A percentile compares a stretch with the other conserved stretches of the same genome.
Evolutionary conservation across 2,329 filamentous ascomycete species (phyloP).

Genomic region (Aspergillus tamarii): DNA sequence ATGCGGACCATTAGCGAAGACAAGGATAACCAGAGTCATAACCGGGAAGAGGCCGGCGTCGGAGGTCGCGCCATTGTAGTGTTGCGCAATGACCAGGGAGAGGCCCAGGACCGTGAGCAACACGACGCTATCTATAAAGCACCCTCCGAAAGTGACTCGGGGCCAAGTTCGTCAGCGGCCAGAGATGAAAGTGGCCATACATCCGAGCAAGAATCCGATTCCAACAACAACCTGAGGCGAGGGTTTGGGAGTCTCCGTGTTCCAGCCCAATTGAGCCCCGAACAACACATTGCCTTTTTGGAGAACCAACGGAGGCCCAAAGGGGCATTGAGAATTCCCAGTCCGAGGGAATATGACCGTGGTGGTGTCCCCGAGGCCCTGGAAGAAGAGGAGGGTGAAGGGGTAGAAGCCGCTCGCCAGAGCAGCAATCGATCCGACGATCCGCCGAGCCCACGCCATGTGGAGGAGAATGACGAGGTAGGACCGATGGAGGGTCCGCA

Average conservation of each 20-base stretch:
- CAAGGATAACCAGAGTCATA: constrained; percentile 43
- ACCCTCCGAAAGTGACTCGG: constrained; percentile 29
- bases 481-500: constrained; percentile 39
- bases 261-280: constrained; percentile 60
- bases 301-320: constrained; percentile 79
- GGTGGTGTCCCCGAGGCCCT: constrained; percentile 71
- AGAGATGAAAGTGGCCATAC: constrained; percentile 25
- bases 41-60: constrained; percentile 43
- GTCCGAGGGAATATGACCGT: constrained; percentile 84
- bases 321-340: constrained; percentile 82
- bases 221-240: constrained; percentile 13
- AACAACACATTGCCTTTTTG: constrained; percentile 85
- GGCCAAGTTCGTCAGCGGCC: constrained; percentile 27
- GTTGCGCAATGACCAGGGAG: constrained; percentile 38
- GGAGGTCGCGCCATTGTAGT: constrained; percentile 43
- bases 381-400: constrained; percentile 47
- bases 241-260: constrained; percentile 55
- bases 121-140: constrained; percentile 21
- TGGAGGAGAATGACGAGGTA: constrained; percentile 27
- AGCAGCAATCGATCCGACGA: constrained; percentile 28
- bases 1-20: constrained; percentile 55
- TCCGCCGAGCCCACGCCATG: constrained; percentile 17
- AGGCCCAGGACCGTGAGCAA: constrained; percentile 24
- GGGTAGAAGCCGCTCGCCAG: constrained; percentile 24
- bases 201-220: constrained; percentile 19